Base-by-base conservation (phyloP, 2,329 filamentous ascomycete genomes). In the Colletotrichum sp. region DNA sequence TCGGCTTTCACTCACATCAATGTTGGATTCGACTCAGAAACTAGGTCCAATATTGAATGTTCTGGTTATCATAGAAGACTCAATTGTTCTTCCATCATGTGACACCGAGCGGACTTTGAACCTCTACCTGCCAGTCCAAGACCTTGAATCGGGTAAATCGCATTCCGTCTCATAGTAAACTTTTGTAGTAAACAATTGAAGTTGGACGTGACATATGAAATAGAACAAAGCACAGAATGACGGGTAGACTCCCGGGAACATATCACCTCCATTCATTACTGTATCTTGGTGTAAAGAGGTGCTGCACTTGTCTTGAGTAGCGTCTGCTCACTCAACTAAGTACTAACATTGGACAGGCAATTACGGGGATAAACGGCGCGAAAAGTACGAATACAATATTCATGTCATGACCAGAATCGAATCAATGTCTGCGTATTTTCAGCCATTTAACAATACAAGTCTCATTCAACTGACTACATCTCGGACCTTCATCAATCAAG, bases 381-480 rank as follows among this genome's bases (percentile, higher is more conserved):
- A 49, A 49, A 49, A 49, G 6, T 49, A 49, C 39, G 0, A n/a
- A n/a, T n/a, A 0, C 0, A n/a, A 4, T 1, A 1, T 0, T 21
- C 39, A n/a, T 4, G 0, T n/a, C n/a, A 0, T 18, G 8, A n/a
- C n/a, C 0, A 44, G 18, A 44, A 10, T 44, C 1, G 1, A 44
- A 49, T 12, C 6, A n/a, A 49, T 2, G 9, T 12, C 39, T 49
- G 5, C 39, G 6, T 12, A 0, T 2, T 13, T 2, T 4, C 12
- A 52, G n/a, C 0, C 44, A 52, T 13, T 0, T 3, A 13, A 5
- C 10, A 49, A 4, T 12, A 13, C 6, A 21, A 49, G 0, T 44
- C 4, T 1, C 44, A 1, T 21, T 52, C 44, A 13, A 49, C 6
- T 24, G 2, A 52, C 6, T 52, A 1, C 0, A 21, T 52, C 44